These are phyloP conservation scores for Chalciporus sp. DNA, from an alignment of 1,284 basidiomycete genomes.

Conservation along the genomic window DNA sequence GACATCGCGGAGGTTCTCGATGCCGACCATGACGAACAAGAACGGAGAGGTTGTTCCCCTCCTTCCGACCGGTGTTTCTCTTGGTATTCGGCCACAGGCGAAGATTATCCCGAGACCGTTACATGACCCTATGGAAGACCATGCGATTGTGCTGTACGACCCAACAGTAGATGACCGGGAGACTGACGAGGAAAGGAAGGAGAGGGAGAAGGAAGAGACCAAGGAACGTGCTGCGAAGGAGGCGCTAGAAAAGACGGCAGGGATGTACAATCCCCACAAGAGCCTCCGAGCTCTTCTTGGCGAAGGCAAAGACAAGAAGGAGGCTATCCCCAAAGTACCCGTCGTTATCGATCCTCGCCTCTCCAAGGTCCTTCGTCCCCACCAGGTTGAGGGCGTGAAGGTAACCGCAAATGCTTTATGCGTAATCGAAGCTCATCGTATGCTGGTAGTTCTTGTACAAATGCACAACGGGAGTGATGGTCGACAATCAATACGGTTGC, in stretches of 20 bases:
- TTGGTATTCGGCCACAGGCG: slow-evolving; percentile 85
- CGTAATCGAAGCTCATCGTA: slow-evolving; percentile 12
- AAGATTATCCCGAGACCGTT: slow-evolving; percentile 89
- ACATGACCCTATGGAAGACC: slow-evolving; percentile 96
- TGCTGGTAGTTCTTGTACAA: slow-evolving; percentile 84
- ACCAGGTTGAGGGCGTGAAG: slow-evolving; percentile 98
- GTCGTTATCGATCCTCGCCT: slow-evolving; percentile 95
- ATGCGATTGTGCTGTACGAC: slow-evolving; percentile 97
- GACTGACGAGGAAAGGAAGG: slow-evolving; percentile 79
- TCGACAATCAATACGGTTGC: slow-evolving; percentile 92
- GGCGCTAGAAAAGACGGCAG: slow-evolving; percentile 64
- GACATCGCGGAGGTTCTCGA: slow-evolving; percentile 71
- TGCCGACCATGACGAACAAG: slow-evolving; percentile 86
- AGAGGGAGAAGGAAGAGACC: slow-evolving; percentile 69
- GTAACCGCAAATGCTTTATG: slow-evolving; percentile 43
- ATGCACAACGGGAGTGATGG: slow-evolving; percentile 92
- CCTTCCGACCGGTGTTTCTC: slow-evolving; percentile 69
- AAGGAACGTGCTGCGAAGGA: slow-evolving; percentile 66
- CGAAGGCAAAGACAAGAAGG: slow-evolving; percentile 68
- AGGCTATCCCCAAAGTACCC: slow-evolving; percentile 80
- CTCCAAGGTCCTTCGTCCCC: slow-evolving; percentile 88
- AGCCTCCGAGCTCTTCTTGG: slow-evolving; percentile 86
- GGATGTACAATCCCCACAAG: slow-evolving; percentile 90
- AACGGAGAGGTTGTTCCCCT: slow-evolving; percentile 74
- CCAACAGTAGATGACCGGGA: slow-evolving; percentile 94